Evolutionary conservation across 495 filamentous ascomycete genomes (phyloP).

Genomic region (Parmelia sp.): DNA sequence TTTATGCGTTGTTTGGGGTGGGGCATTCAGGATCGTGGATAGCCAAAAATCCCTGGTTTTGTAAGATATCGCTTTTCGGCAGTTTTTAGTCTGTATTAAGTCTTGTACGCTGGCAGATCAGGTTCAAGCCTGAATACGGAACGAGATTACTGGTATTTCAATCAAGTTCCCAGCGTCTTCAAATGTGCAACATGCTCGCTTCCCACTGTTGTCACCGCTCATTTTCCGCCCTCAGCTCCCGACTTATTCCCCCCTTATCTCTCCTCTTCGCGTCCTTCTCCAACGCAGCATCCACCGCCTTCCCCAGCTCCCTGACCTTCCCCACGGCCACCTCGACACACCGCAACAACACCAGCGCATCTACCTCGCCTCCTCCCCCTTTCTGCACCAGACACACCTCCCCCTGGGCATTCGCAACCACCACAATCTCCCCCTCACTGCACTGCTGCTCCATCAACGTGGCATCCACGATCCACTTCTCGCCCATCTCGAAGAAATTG

Average conservation of each 20-base stretch:
- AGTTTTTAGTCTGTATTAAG: too few relatives aligned
- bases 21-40: background rate
- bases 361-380: slow-evolving; percentile 70
- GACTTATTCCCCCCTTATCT: slow-evolving; percentile 66
- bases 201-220: slow-evolving; percentile 36
- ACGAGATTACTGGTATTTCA: background rate
- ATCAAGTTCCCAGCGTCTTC: background rate
- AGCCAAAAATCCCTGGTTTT: too few relatives aligned
- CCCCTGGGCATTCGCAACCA: slow-evolving; percentile 81
- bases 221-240: slow-evolving; percentile 81
- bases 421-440: slow-evolving; percentile 72
- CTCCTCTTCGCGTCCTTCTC: slow-evolving; percentile 70
- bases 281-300: slow-evolving; percentile 61
- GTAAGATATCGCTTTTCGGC: too few relatives aligned
- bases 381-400: slow-evolving; percentile 91
- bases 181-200: background rate
- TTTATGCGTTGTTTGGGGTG: background rate
- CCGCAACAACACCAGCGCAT: slow-evolving; percentile 66
- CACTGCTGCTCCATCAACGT: slow-evolving; percentile 79
- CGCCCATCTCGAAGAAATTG: slow-evolving; percentile 57
- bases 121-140: background rate
- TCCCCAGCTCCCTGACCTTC: slow-evolving; percentile 74
- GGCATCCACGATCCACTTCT: slow-evolving; percentile 64
- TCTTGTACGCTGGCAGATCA: background rate
- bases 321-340: slow-evolving; percentile 62